These are phyloP conservation scores for Gymnopilus junonius DNA, from an alignment of 768 basidiomycete species.

Conservation along the genomic window DNA sequence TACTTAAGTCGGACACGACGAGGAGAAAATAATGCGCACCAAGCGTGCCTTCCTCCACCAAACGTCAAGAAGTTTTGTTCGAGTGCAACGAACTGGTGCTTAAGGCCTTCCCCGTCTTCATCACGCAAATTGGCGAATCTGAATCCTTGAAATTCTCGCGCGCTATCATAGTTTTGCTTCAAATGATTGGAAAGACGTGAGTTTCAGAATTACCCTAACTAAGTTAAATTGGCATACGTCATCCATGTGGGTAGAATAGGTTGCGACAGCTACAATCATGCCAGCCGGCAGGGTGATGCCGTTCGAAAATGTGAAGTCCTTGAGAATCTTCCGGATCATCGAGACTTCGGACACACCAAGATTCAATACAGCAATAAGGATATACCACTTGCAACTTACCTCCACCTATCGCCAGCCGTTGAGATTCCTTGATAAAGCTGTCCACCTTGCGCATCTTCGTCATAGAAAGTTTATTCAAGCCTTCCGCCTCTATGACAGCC, in stretches of 20 bases:
- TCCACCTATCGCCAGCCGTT: constrained; percentile 13
- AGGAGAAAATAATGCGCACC: neutral
- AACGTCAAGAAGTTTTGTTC: constrained; percentile 34
- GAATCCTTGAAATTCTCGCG: constrained; percentile 44
- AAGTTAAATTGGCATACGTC: constrained; percentile 2
- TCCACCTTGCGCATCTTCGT: constrained; percentile 46
- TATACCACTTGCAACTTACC: neutral
- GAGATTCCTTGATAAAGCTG: constrained; percentile 49
- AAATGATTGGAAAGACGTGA: neutral
- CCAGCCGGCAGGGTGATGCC: constrained; percentile 46
- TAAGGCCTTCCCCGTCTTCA: constrained; percentile 18
- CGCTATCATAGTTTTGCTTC: constrained; percentile 23
- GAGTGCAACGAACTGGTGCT: constrained; percentile 29
- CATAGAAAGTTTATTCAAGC: constrained; percentile 40
- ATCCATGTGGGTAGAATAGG: constrained; percentile 34
- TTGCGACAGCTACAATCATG: constrained; percentile 34
- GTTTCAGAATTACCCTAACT: neutral
- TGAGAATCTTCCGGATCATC: constrained; percentile 35
- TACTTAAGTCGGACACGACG: neutral
- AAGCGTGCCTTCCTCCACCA: constrained; percentile 39
- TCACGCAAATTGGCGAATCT: constrained; percentile 40
- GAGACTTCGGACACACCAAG: constrained; percentile 10
- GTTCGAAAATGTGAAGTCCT: constrained; percentile 48
- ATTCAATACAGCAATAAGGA: neutral
- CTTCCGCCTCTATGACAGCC: constrained; percentile 36